Conservation (phyloP, 2,329 filamentous ascomycete species). For the Amauroascus niger region DNA sequence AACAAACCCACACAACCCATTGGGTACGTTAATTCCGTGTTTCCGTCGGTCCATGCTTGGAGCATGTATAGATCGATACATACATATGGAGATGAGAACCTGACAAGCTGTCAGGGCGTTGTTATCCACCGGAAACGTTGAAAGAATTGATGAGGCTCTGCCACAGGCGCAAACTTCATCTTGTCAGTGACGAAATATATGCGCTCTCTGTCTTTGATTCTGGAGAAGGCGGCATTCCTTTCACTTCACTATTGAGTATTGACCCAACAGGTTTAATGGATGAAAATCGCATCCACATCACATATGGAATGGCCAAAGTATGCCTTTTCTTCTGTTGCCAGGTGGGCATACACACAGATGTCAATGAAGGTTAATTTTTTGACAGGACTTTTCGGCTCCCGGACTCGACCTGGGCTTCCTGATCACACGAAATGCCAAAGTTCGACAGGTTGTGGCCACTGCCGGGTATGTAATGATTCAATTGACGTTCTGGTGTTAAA, state of each 20-base stretch:
- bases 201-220: slow-evolving; percentile 43
- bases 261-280: slow-evolving; percentile 40
- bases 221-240: slow-evolving; percentile 36
- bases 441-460: background rate
- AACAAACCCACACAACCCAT: slow-evolving; percentile 40
- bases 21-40: slow-evolving; percentile 30
- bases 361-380: background rate
- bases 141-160: slow-evolving; percentile 42
- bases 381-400: slow-evolving; percentile 47
- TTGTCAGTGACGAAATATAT: slow-evolving; percentile 53
- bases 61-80: no score
- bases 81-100: slow-evolving; percentile 37
- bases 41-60: slow-evolving; percentile 18
- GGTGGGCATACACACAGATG: background rate
- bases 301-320: slow-evolving; percentile 39
- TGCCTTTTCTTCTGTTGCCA: background rate
- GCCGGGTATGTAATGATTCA: slow-evolving; percentile 5
- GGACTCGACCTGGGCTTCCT: slow-evolving; percentile 43
- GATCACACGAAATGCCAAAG: slow-evolving; percentile 3
- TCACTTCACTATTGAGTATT: slow-evolving; percentile 42
- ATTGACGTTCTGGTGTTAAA: background rate
- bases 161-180: slow-evolving; percentile 41
- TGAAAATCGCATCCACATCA: slow-evolving; percentile 42
- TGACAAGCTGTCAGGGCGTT: slow-evolving; percentile 37
- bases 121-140: slow-evolving; percentile 38